phyloP scores from a whole-genome alignment of 768 basidiomycete genomes.

The Mycena galericulata region DNA sequence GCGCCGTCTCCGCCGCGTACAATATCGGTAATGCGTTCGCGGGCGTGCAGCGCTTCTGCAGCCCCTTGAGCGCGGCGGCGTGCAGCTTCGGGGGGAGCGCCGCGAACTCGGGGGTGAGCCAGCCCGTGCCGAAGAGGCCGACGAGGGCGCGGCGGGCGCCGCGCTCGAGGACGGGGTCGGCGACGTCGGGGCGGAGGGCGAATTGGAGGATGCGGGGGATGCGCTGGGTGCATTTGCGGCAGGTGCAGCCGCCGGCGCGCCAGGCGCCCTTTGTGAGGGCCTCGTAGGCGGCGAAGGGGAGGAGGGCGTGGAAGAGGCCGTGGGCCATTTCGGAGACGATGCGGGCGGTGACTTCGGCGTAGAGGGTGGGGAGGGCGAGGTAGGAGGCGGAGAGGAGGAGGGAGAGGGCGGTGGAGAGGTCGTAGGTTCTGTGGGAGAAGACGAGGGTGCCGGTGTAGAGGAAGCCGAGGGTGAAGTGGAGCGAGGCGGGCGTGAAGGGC shows the following conservation, averaged over 20 bases:
- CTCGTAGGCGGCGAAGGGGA: constrained; percentile 85
- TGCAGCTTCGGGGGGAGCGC: constrained; percentile 72
- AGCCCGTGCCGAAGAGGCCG: constrained; percentile 88
- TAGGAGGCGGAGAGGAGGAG: constrained; percentile 89
- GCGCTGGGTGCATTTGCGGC: constrained; percentile 84
- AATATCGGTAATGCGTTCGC: constrained; percentile 76
- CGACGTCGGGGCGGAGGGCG: constrained; percentile 79
- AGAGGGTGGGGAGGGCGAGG: constrained; percentile 78
- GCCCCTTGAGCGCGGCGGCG: constrained; percentile 77
- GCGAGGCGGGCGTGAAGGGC: constrained; percentile 93
- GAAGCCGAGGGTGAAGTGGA: constrained; percentile 95
- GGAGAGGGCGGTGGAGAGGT: constrained; percentile 91
- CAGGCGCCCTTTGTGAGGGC: constrained; percentile 78
- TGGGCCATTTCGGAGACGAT: constrained; percentile 92
- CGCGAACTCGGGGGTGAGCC: constrained; percentile 88
- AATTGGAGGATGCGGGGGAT: constrained; percentile 89
- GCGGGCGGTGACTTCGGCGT: constrained; percentile 84
- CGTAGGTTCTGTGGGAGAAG: constrained; percentile 93
- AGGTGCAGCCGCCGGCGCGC: constrained; percentile 88
- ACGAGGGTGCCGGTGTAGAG: constrained; percentile 95
- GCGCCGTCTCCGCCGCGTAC: constrained; percentile 72
- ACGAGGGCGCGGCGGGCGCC: constrained; percentile 83
- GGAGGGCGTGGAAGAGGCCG: constrained; percentile 87
- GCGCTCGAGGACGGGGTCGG: constrained; percentile 75
- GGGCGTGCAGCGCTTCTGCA: constrained; percentile 76